Evolutionary conservation across 2,329 filamentous ascomycete genomes (phyloP).

Genomic region (Beauveria sp.): DNA sequence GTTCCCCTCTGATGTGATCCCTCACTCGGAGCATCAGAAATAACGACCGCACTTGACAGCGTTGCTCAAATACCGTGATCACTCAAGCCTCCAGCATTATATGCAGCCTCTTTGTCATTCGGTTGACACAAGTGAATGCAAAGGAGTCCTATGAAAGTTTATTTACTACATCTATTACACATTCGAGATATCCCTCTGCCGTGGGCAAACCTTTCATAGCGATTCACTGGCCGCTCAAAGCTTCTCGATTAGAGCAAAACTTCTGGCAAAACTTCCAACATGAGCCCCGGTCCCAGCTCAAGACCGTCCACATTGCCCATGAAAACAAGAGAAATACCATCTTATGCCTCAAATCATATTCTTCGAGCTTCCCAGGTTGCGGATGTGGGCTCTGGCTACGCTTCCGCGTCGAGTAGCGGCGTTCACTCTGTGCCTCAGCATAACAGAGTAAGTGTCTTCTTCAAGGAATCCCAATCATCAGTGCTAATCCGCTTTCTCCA

Average conservation of each 20-base stretch:
- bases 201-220: not conserved
- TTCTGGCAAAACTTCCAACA: not conserved
- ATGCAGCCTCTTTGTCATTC: not conserved
- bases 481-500: not conserved
- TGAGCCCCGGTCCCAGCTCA: not conserved
- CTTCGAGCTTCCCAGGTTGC: not conserved
- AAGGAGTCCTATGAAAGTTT: not conserved
- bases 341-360: conserved; percentile 4
- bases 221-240: not conserved
- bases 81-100: not conserved
- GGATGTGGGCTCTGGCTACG: not conserved
- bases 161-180: not conserved
- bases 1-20: not conserved
- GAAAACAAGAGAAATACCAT: conserved; percentile 6
- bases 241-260: not conserved
- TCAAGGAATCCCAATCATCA: not conserved
- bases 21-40: not conserved
- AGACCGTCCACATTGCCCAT: not conserved
- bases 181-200: not conserved
- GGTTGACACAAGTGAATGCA: no score
- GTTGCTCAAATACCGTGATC: not conserved
- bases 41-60: not conserved
- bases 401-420: not conserved
- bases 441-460: not conserved
- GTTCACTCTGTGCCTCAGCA: not conserved